A percentile compares a stretch with the other conserved stretches of the same genome.
Conservation (phyloP, 495 filamentous ascomycete genomes). For the Neurospora sp. region DNA sequence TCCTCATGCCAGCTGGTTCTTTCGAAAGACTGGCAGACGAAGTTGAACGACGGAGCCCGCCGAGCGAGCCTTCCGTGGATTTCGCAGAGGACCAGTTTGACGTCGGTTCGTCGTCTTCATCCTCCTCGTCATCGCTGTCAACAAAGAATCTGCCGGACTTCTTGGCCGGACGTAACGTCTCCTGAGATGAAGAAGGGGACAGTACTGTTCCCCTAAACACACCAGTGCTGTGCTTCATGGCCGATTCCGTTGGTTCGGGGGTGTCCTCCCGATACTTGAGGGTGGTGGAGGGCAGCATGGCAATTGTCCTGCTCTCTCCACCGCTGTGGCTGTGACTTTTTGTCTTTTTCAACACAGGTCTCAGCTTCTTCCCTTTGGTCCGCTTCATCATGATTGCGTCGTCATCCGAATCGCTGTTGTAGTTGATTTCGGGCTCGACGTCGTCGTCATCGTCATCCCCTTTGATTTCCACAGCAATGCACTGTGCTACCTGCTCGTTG, state of each 20-base stretch:
- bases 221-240: constrained; percentile 41
- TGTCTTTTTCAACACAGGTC: constrained; percentile 34
- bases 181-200: constrained; percentile 61
- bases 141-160: constrained; percentile 62
- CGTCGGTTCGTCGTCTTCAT: constrained; percentile 49
- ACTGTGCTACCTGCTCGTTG: constrained; percentile 90
- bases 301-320: constrained; percentile 79
- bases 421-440: constrained; percentile 33
- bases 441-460: constrained; percentile 62
- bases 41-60: constrained; percentile 24
- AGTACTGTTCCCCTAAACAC: constrained; percentile 40
- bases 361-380: constrained; percentile 31
- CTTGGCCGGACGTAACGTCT: constrained; percentile 63
- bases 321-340: constrained; percentile 38
- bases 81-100: constrained; percentile 9
- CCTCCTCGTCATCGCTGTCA: constrained; percentile 31
- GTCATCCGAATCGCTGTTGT: constrained; percentile 57
- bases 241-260: constrained; percentile 54
- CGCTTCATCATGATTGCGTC: constrained; percentile 80
- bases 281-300: constrained; percentile 83
- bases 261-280: constrained; percentile 81
- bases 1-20: constrained; percentile 48
- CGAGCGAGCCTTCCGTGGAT: constrained; percentile 4
- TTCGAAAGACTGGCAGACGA: constrained; percentile 25
- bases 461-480: constrained; percentile 84